A percentile compares a stretch with the other conserved stretches of the same genome.
Evolutionary conservation across 805 yeast genomes (phyloP).

Genomic region (Yamadazyma sp.): DNA sequence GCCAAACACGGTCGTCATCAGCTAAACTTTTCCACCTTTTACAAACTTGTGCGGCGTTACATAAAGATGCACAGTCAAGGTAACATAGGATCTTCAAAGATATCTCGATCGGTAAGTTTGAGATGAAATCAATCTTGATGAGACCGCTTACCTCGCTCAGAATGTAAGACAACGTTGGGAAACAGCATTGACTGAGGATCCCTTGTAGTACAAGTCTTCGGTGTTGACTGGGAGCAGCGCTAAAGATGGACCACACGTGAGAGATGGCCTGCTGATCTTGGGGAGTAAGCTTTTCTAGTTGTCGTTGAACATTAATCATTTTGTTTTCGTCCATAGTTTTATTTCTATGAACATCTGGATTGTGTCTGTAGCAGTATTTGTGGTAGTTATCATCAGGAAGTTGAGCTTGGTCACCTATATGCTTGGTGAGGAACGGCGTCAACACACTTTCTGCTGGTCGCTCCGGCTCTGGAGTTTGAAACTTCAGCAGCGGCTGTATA

Average conservation of each 20-base stretch:
- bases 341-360: conserved; percentile 80
- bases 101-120: conserved; percentile 82
- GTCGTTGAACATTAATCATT: conserved; percentile 62
- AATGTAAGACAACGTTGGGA: conserved; percentile 87
- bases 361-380: conserved; percentile 86
- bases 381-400: conserved; percentile 55
- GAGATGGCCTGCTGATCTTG: conserved; percentile 75
- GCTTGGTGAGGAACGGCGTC: conserved; percentile 42
- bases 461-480: conserved; percentile 13
- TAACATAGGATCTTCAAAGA: conserved; percentile 83
- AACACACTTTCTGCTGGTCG: conserved; percentile 27
- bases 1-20: conserved; percentile 97
- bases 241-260: conserved; percentile 81
- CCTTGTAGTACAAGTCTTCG: conserved; percentile 81
- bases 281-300: conserved; percentile 58
- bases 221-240: conserved; percentile 68
- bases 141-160: conserved; percentile 75
- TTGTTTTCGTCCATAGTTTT: conserved; percentile 63
- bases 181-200: conserved; percentile 84
- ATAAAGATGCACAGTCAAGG: conserved; percentile 88
- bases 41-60: conserved; percentile 92
- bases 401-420: conserved; percentile 40
- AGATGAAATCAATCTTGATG: conserved; percentile 84
- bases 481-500: conserved; percentile 3
- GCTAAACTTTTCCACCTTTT: conserved; percentile 85